A percentile compares a stretch with the other conserved stretches of the same genome.
Conservation (phyloP, 441 rosid species). For the Lepidium campestre region DNA sequence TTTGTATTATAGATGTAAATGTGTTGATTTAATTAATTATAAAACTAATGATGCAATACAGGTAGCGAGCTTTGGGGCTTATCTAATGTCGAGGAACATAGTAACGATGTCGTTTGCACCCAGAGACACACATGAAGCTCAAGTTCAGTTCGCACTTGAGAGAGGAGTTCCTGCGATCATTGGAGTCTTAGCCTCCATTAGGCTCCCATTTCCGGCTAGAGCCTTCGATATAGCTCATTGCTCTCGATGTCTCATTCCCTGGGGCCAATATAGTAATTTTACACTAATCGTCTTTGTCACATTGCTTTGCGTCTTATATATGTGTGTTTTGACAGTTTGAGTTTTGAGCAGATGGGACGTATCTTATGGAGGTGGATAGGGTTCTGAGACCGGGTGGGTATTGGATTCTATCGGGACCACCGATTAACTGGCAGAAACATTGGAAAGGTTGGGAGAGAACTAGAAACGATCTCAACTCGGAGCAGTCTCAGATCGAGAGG, state of each 20-base stretch:
- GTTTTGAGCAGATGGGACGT: constrained; percentile 46
- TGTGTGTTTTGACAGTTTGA: neutral
- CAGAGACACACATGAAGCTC: constrained; percentile 69
- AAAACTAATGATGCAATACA: constrained; percentile 11
- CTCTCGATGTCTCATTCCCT: constrained; percentile 71
- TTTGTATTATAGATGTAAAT: neutral
- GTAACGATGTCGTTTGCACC: constrained; percentile 62
- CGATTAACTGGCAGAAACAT: constrained; percentile 50
- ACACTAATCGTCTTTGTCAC: neutral
- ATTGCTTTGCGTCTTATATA: neutral
- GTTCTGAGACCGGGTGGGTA: constrained; percentile 62
- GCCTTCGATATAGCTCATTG: constrained; percentile 76
- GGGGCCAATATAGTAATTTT: constrained; percentile 46
- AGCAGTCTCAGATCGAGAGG: constrained; percentile 43
- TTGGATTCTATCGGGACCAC: constrained; percentile 72
- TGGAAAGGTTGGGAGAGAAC: constrained; percentile 62
- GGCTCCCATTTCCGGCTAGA: constrained; percentile 64
- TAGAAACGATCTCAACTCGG: constrained; percentile 35
- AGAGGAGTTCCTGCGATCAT: constrained; percentile 65
- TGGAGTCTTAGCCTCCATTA: constrained; percentile 58
- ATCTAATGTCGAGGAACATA: constrained; percentile 48
- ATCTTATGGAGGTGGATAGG: constrained; percentile 59
- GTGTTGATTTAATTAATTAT: neutral
- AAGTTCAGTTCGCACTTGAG: constrained; percentile 68
- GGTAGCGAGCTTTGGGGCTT: constrained; percentile 79